Conservation (phyloP, 805 yeast species). For the Lachancea kluyveri region DNA sequence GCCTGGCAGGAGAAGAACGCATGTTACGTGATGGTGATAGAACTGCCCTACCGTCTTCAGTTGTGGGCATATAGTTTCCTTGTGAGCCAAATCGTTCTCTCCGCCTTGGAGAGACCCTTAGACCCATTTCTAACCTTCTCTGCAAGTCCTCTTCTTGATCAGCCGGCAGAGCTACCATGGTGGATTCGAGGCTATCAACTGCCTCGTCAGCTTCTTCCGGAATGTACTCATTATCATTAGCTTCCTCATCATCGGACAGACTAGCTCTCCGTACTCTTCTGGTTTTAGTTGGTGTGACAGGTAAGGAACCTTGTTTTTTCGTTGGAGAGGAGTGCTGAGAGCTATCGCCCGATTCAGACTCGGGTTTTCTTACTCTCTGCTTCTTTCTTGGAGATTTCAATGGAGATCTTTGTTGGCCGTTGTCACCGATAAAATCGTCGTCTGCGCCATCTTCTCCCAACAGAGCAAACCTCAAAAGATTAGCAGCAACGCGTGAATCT, state of each 20-base stretch:
- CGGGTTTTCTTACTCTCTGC: constrained; percentile 28
- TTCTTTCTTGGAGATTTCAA: constrained; percentile 33
- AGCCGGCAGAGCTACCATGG: constrained; percentile 24
- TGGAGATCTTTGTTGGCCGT: constrained; percentile 30
- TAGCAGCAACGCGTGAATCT: constrained; percentile 85
- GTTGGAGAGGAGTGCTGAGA: constrained; percentile 6
- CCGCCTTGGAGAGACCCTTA: constrained; percentile 29
- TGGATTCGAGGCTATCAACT: constrained; percentile 11
- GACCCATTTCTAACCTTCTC: constrained; percentile 21
- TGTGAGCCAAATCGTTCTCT: constrained; percentile 8
- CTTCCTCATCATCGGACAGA: constrained; percentile 31
- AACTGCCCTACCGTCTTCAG: constrained; percentile 6
- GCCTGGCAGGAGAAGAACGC: constrained; percentile 12
- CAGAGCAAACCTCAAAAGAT: constrained; percentile 75
- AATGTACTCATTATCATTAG: constrained; percentile 23
- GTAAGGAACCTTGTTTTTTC: neutral
- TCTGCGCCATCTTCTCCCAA: constrained; percentile 39
- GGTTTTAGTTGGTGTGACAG: constrained; percentile 29
- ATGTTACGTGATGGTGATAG: constrained; percentile 5
- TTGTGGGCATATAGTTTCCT: constrained; percentile 4
- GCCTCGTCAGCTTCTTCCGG: constrained; percentile 24
- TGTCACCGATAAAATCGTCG: constrained; percentile 20
- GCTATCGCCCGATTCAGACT: neutral
- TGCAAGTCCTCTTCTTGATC: constrained; percentile 29
- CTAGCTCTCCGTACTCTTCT: constrained; percentile 29